Evolutionary conservation across 2,329 filamentous ascomycete species (phyloP), one percentile per base, ranked within the genome.

Genomic region (Phyllosticta citrichinensis): DNA sequence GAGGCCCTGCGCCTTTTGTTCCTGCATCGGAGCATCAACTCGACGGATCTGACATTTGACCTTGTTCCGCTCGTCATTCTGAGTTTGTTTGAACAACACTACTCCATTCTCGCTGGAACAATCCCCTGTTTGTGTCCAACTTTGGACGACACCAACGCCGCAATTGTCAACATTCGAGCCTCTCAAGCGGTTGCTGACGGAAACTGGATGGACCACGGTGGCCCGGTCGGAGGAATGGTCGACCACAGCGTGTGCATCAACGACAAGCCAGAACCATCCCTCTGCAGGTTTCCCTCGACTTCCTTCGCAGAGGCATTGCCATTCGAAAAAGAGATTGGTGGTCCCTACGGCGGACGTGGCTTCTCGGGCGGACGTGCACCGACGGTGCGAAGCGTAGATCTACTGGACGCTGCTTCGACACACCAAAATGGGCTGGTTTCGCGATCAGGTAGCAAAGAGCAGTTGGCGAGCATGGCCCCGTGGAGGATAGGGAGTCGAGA

Each of bases 121-220:
- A 66, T 67, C 52, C 64, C 65, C 8, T 64, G 63, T 47, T 58
- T 66, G 4, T 63, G 63, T 57, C 64, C 63, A 24, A 66, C 66
- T 54, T 56, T 65, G 24, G 59, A 64, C 25, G 62, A 59, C 30
- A 62, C 66, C 51, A 62, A 64, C 35, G 62, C 58, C 24, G 56
- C 61, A 10, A 35, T 56, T 9, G 33, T 56, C 33, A 40, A 56
- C 55, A 47, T 57, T n/a, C 47, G 50, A 8, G 40, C 40, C 14
- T 47, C 40, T 17, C 40, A n/a, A 47, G n/a, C 6, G 17, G 14
- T 47, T 10, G 27, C 27, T n/a, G 40, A 47, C 40, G 40, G 17
- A 1, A 47, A n/a, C 17, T 47, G 40, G 40, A 47, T 47, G 14
- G n/a, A n/a, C n/a, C 40, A n/a, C 4, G n/a, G 40, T 47, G 40